phyloP scores from a whole-genome alignment of 2,329 filamentous ascomycete species.

The Claviceps citrina region DNA sequence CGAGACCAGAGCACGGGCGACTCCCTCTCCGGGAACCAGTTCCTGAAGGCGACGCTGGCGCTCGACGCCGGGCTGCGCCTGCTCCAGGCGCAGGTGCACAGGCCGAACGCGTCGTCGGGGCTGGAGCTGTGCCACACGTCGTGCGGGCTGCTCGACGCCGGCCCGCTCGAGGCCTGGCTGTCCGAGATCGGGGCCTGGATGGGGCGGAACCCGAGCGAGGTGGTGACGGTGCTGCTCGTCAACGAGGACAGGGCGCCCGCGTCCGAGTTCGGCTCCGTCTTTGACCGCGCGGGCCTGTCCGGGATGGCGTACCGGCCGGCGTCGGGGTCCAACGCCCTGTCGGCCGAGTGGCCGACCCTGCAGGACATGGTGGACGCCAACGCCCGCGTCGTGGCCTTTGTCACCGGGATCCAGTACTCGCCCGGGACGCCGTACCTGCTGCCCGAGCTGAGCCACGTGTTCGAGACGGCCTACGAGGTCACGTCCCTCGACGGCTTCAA shows the following conservation, averaged over 20 bases:
- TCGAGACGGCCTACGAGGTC: conserved; percentile 58
- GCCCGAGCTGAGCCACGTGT: conserved; percentile 49
- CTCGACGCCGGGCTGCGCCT: conserved; percentile 57
- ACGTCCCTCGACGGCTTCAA: conserved; percentile 49
- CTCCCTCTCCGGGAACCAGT: conserved; percentile 56
- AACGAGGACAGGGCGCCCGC: conserved; percentile 48
- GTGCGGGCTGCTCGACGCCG: conserved; percentile 54
- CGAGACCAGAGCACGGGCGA: conserved; percentile 46
- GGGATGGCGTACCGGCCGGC: conserved; percentile 44
- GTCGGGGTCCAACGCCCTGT: conserved; percentile 22
- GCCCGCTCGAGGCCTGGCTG: conserved; percentile 49
- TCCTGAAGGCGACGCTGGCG: conserved; percentile 54
- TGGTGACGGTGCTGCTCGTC: conserved; percentile 59
- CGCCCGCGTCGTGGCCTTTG: conserved; percentile 53
- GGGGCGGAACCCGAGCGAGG: conserved; percentile 53
- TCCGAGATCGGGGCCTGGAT: conserved; percentile 51
- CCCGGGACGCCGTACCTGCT: conserved; percentile 40
- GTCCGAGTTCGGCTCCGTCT: conserved; percentile 37
- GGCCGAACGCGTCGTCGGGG: conserved; percentile 39
- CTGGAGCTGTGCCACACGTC: conserved; percentile 57
- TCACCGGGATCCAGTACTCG: conserved; percentile 37
- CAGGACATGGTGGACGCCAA: conserved; percentile 47
- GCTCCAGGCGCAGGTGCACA: conserved; percentile 57
- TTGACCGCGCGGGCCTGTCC: conserved; percentile 42
- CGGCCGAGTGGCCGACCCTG: conserved; percentile 53